phyloP scores from a whole-genome alignment of 805 yeast genomes.

The Kodamaea lidongshanica region DNA sequence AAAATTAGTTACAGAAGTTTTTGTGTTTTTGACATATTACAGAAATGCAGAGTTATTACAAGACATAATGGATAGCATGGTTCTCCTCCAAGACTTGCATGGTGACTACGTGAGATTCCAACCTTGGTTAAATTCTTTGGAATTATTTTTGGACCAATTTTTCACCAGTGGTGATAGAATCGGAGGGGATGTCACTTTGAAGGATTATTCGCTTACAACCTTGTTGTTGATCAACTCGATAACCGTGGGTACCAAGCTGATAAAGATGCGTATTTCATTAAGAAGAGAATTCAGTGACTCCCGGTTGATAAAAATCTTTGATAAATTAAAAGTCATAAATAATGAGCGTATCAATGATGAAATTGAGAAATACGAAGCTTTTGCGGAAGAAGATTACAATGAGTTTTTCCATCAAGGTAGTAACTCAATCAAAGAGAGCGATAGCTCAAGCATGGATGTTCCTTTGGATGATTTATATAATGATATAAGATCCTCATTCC shows the following conservation, averaged over 20 bases:
- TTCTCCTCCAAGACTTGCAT: conserved; percentile 26
- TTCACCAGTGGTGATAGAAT: conserved; percentile 13
- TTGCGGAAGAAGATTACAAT: conserved; percentile 35
- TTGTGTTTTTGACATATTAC: conserved; percentile 30
- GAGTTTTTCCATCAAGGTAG: conserved; percentile 13
- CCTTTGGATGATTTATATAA: conserved; percentile 10
- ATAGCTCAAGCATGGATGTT: conserved; percentile 7
- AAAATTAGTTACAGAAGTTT: conserved; percentile 35
- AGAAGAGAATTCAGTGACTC: conserved; percentile 35
- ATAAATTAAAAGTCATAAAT: conserved; percentile 26
- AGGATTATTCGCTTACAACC: conserved; percentile 31
- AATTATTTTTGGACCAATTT: conserved; percentile 29
- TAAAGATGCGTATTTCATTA: conserved; percentile 23
- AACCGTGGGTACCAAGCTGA: conserved; percentile 21
- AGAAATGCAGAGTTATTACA: conserved; percentile 21
- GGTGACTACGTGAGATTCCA: conserved; percentile 34
- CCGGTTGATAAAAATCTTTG: conserved; percentile 28
- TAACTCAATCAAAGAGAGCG: conserved; percentile 7
- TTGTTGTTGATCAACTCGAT: conserved; percentile 31
- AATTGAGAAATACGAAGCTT: conserved; percentile 32
- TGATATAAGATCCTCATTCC: conserved; percentile 9
- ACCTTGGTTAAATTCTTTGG: conserved; percentile 37
- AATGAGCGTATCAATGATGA: conserved; percentile 29
- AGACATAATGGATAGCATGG: conserved; percentile 27
- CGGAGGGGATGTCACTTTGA: conserved; percentile 18